phyloP scores from a whole-genome alignment of 1,284 basidiomycete species.

The Cryptococcus wingfieldii region DNA sequence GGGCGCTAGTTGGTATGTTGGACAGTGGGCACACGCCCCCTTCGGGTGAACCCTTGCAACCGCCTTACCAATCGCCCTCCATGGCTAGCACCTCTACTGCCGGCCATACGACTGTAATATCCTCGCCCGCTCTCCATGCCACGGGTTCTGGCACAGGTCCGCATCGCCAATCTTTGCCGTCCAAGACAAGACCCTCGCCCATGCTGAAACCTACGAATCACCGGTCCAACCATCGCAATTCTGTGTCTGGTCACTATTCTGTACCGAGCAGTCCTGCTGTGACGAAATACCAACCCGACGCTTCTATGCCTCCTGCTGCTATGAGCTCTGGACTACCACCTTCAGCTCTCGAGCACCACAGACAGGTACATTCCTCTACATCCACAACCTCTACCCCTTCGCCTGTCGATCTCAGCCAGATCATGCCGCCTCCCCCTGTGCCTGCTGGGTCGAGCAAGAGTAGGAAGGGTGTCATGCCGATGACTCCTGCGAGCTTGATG shows the following conservation, averaged over 20 bases:
- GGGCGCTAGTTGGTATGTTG: constrained; percentile 34
- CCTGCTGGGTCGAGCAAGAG: constrained; percentile 18
- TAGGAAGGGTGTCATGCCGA: constrained; percentile 59
- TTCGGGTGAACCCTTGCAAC: constrained; percentile 9
- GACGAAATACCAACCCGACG: constrained; percentile 13
- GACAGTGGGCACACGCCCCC: constrained; percentile 12
- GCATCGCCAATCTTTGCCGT: constrained; percentile 36
- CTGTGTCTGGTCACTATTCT: constrained; percentile 10
- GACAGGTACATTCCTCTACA: constrained; percentile 20
- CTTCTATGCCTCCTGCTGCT: constrained; percentile 5
- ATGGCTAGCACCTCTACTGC: constrained; percentile 11
- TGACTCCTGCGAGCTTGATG: constrained; percentile 82
- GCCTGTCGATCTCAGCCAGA: constrained; percentile 64
- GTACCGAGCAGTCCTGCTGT: constrained; percentile 30
- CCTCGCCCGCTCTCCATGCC: constrained; percentile 13
- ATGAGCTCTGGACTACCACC: constrained; percentile 33
- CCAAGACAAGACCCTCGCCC: constrained; percentile 44
- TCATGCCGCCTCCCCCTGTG: constrained; percentile 59
- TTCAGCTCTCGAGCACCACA: constrained; percentile 35
- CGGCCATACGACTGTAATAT: constrained; percentile 9
- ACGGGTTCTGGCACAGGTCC: constrained; percentile 29
- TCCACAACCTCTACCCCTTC: constrained; percentile 58
- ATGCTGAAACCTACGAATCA: constrained; percentile 48
- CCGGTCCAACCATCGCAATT: constrained; percentile 24
- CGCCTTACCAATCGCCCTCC: constrained; percentile 10